Evolutionary conservation across 495 filamentous ascomycete species (phyloP).

Genomic region (Acidiella bohemica): DNA sequence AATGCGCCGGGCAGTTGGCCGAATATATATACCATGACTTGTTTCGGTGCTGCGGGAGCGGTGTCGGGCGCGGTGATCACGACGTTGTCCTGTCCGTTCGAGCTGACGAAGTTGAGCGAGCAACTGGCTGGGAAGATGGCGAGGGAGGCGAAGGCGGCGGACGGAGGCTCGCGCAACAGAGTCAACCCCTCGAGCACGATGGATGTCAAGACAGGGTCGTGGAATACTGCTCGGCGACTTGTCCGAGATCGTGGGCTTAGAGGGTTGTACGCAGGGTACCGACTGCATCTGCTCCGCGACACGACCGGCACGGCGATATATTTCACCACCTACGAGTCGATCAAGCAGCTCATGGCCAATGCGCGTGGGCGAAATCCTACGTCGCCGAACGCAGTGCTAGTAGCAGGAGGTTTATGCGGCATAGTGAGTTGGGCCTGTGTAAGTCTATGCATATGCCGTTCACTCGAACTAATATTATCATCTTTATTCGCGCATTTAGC

Average conservation of each 20-base stretch:
- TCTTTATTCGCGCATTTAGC: too few species aligned
- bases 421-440: conserved; percentile 72
- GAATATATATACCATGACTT: conserved; percentile 52
- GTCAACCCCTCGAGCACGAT: not conserved
- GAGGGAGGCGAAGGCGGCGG: conserved; percentile 25
- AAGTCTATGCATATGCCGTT: conserved; percentile 26
- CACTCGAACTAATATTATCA: conserved; percentile 2
- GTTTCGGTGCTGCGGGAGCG: conserved; percentile 65
- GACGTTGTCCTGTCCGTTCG: conserved; percentile 81
- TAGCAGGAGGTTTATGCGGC: conserved; percentile 65
- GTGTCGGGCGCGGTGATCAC: conserved; percentile 69
- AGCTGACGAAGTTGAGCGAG: conserved; percentile 83
- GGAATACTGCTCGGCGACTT: conserved; percentile 66
- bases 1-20: conserved; percentile 57
- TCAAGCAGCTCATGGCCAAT: conserved; percentile 71
- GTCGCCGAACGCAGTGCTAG: conserved; percentile 56
- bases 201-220: conserved; percentile 52
- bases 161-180: not conserved
- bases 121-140: conserved; percentile 80
- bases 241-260: conserved; percentile 60
- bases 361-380: conserved; percentile 55
- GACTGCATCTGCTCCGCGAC: conserved; percentile 71
- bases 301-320: conserved; percentile 82
- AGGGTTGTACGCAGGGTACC: conserved; percentile 79
- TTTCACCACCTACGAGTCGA: conserved; percentile 82